Conservation (phyloP, 2,329 filamentous ascomycete species). For the Cordyceps farinosa region DNA sequence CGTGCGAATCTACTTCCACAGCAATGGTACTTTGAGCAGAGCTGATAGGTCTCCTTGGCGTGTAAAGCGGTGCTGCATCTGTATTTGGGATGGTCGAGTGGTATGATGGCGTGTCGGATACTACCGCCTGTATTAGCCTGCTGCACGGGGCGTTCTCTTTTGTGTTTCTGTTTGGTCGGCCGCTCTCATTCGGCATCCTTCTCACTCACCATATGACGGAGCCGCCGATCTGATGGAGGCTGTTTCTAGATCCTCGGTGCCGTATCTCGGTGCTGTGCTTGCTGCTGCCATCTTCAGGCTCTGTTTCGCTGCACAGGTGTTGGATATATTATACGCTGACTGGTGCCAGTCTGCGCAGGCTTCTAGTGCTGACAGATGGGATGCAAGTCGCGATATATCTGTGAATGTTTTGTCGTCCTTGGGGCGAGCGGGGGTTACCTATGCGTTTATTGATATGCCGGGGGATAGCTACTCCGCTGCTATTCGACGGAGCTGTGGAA, state of each 20-base stretch:
- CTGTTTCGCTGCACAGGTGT: not conserved
- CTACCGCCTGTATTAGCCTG: constrained; percentile 30
- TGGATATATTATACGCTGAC: not conserved
- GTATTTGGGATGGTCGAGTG: constrained; percentile 50
- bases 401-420: not conserved
- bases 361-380: not conserved
- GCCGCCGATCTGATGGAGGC: constrained; percentile 63
- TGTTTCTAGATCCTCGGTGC: constrained; percentile 60
- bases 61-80: constrained; percentile 50
- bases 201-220: constrained; percentile 61
- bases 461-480: not conserved
- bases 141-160: not conserved
- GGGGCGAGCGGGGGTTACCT: not conserved
- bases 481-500: constrained; percentile 29
- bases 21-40: constrained; percentile 17
- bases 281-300: constrained; percentile 22
- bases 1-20: constrained; percentile 20
- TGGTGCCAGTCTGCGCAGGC: not conserved
- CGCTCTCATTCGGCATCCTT: not conserved
- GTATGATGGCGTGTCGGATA: constrained; percentile 63
- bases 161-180: not conserved
- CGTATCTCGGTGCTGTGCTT: constrained; percentile 31
- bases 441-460: not conserved
- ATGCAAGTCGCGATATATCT: not conserved
- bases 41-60: constrained; percentile 32